Percentiles rank a stretch among this genome's conserved stretches.
These are phyloP conservation scores for Tolypocladium ovalisporum DNA, from an alignment of 2,329 filamentous ascomycete genomes.

Conservation along the genomic window DNA sequence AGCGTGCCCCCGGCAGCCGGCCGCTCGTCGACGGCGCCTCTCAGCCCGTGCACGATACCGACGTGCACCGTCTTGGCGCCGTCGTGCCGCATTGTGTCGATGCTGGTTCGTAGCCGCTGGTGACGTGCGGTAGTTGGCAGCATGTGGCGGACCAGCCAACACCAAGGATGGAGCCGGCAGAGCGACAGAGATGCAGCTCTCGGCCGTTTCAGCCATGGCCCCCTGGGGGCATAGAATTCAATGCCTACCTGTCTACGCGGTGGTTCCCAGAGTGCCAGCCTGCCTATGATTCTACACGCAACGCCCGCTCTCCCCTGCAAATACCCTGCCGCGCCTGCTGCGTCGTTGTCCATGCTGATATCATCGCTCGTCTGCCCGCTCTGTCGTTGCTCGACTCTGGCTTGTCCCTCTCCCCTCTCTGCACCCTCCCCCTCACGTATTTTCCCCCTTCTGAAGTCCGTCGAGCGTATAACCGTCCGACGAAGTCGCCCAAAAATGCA, in stretches of 20 bases:
- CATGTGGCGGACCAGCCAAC: neutral
- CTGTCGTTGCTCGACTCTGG: neutral
- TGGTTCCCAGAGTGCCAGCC: neutral
- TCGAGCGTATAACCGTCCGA: neutral
- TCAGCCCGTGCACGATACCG: neutral
- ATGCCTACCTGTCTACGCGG: neutral
- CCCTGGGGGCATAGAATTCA: neutral
- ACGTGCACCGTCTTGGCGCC: neutral
- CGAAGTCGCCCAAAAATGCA: neutral
- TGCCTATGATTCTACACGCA: neutral
- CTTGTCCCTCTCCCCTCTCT: neutral
- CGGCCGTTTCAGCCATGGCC: neutral
- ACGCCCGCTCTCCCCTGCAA: neutral
- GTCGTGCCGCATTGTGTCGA: neutral
- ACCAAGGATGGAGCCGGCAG: neutral
- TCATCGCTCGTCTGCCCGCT: neutral
- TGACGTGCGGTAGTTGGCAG: neutral
- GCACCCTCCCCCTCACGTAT: neutral
- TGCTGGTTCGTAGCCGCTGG: neutral
- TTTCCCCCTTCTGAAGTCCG: neutral
- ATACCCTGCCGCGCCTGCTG: neutral
- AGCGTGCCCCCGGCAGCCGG: neutral
- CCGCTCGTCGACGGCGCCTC: neutral
- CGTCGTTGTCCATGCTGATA: neutral
- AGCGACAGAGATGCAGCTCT: neutral